Evolutionary conservation across 331 rosid species (phyloP).

Genomic region (Cydonia oblonga): DNA sequence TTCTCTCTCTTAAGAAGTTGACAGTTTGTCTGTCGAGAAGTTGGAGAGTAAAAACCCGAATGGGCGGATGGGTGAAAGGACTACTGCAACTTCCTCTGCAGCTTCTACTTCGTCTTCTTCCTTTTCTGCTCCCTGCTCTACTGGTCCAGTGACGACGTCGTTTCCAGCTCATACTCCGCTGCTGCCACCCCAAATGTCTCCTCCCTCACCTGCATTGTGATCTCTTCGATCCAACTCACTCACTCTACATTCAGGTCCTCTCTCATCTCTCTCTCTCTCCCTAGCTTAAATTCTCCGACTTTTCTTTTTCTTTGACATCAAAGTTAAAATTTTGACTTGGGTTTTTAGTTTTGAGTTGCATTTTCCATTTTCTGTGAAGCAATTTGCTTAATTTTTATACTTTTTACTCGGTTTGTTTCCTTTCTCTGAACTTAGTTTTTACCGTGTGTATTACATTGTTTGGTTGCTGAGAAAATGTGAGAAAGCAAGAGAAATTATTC

Average conservation of each 20-base stretch:
- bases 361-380: conserved; percentile 2
- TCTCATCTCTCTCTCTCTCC: background rate
- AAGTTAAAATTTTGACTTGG: background rate
- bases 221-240: conserved; percentile 36
- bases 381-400: background rate
- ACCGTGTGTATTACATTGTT: background rate
- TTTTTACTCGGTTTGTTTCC: background rate
- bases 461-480: conserved; percentile 11
- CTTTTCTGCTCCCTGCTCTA: conserved; percentile 18
- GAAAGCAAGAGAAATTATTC: background rate
- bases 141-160: conserved; percentile 47
- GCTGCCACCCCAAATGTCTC: conserved; percentile 4
- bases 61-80: conserved; percentile 37
- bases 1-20: conserved; percentile 18
- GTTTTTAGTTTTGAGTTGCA: conserved; percentile 3
- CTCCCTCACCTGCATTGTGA: conserved; percentile 25
- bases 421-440: background rate
- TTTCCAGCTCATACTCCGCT: conserved; percentile 27
- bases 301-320: background rate
- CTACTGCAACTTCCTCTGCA: conserved; percentile 51
- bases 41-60: conserved; percentile 17
- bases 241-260: conserved; percentile 37
- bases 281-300: background rate
- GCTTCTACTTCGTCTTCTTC: conserved; percentile 14
- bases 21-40: conserved; percentile 24